Base-by-base conservation (phyloP, 2,329 filamentous ascomycete species). In the Fusarium nematophilum region DNA sequence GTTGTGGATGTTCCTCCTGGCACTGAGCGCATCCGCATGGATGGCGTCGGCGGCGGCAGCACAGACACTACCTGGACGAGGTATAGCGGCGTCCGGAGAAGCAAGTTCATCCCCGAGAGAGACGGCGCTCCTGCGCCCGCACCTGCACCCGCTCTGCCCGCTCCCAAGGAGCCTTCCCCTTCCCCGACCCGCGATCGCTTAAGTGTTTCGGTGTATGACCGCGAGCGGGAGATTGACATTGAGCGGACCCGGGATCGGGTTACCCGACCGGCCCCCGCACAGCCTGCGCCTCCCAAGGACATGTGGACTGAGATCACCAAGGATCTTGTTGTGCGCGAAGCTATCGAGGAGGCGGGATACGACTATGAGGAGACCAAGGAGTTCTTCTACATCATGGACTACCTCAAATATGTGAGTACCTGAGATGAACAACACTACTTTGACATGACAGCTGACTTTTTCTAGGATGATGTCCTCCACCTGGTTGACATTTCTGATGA, bases 271-370 rank as follows among this genome's bases (percentile, higher is more conserved):
- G 74, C 59, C 43, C 72, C 64, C 53, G 76, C 66, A 49, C 67
- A 74, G 44, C 77, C 83, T 27, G 83, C 68, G 48, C 69, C 76
- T 45, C 78, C 83, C 26, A 83, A 85, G 51, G 86, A 90, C 56
- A 91, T 96, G 80, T 98, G 94, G 94, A 99, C 95, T 0, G 95
- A 98, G 76, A 92, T 99, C 67, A 96, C 94, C 38, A 97, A 96
- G 77, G 93, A 97, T 66, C 78, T 98, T 29, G 92, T 98, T 13
- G 83, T 89, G 54, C 87, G 90, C 46, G 93, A 97, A 72, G 95
- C 95, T 14, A 91, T 98, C 62, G 89, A 96, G 66, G 83, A 90
- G 68, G 79, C 89, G 71, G 92, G 92, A 3, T 98, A 97, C 75
- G 88, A 91, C 57, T 98, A 89, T 71, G 92, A 97, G 73, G 93